Percentiles rank a stretch among this genome's conserved stretches.
phyloP scores from a whole-genome alignment of 169 alveolate species.

The Babesia gibsoni region DNA sequence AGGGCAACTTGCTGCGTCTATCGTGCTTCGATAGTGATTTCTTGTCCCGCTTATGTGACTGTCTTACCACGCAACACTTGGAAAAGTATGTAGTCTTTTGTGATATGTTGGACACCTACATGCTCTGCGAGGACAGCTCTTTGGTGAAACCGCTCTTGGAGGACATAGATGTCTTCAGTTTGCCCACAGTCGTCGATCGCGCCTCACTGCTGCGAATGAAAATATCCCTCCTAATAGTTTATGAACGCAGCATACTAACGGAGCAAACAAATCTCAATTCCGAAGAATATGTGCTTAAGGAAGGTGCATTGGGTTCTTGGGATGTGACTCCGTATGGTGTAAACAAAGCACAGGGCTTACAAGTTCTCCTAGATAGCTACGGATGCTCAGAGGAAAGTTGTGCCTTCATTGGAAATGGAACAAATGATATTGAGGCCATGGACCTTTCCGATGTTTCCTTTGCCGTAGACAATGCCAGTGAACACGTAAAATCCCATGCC shows the following conservation, averaged over 20 bases:
- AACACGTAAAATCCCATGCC: constrained; percentile 38
- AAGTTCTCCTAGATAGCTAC: constrained; percentile 30
- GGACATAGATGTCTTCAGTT: neutral
- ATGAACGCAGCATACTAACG: neutral
- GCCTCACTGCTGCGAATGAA: constrained; percentile 15
- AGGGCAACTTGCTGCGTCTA: constrained; percentile 33
- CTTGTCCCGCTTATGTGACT: constrained; percentile 18
- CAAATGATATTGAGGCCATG: constrained; percentile 63
- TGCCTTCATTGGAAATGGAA: constrained; percentile 61
- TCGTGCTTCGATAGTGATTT: constrained; percentile 1
- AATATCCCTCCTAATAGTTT: constrained; percentile 24
- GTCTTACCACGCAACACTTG: neutral
- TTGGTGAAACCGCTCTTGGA: neutral
- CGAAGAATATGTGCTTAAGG: constrained; percentile 16
- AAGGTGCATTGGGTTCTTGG: constrained; percentile 22
- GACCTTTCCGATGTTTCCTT: constrained; percentile 47
- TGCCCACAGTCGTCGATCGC: constrained; percentile 21
- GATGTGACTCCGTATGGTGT: constrained; percentile 31
- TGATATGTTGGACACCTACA: constrained; percentile 28
- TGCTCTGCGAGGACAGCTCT: constrained; percentile 16
- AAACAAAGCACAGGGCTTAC: constrained; percentile 53
- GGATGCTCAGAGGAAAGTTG: neutral
- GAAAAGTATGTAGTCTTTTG: constrained; percentile 13
- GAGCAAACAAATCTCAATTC: neutral
- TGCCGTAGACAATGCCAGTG: constrained; percentile 46